These are phyloP conservation scores for Coemansia sp. DNA, from an alignment of 192 early-diverging fungal species.

Conservation along the genomic window DNA sequence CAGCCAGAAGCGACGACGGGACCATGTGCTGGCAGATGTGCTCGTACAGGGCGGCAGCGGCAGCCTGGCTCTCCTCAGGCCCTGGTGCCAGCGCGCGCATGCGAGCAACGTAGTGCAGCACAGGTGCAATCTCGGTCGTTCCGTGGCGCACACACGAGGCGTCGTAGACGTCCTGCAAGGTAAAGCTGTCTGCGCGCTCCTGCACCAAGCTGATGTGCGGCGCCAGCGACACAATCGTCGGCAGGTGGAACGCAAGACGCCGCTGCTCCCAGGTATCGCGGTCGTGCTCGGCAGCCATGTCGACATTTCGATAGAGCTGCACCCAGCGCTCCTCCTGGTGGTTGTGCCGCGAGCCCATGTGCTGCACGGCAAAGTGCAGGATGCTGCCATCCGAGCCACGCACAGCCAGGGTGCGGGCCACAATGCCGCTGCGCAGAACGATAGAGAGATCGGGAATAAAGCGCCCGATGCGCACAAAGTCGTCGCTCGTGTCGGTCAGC, in stretches of 20 bases:
- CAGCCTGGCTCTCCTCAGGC: conserved; percentile 60
- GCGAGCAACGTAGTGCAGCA: conserved; percentile 72
- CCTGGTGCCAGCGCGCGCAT: conserved; percentile 49
- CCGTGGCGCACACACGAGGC: conserved; percentile 70
- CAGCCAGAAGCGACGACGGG: conserved; percentile 78
- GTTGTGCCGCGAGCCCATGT: conserved; percentile 83
- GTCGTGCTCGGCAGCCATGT: conserved; percentile 72
- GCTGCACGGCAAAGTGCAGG: conserved; percentile 91
- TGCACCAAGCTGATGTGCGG: conserved; percentile 89
- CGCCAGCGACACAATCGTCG: conserved; percentile 88
- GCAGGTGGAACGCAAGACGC: conserved; percentile 78
- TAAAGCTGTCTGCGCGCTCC: conserved; percentile 85
- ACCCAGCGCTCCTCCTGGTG: conserved; percentile 93
- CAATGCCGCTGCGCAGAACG: conserved; percentile 69
- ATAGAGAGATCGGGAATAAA: conserved; percentile 91
- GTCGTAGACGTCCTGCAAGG: conserved; percentile 93
- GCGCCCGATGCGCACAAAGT: conserved; percentile 93
- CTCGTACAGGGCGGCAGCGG: conserved; percentile 84
- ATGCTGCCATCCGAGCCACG: conserved; percentile 88
- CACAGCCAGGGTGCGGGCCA: conserved; percentile 77
- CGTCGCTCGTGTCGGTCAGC: conserved; percentile 75
- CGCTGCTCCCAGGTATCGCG: conserved; percentile 73
- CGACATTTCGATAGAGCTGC: conserved; percentile 91
- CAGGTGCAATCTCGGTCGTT: conserved; percentile 84
- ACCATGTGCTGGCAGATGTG: conserved; percentile 81